A percentile compares a stretch with the other conserved stretches of the same genome.
These are phyloP conservation scores for Pseudogymnoascus pannorum DNA, from an alignment of 2,329 filamentous ascomycete species.

Conservation along the genomic window DNA sequence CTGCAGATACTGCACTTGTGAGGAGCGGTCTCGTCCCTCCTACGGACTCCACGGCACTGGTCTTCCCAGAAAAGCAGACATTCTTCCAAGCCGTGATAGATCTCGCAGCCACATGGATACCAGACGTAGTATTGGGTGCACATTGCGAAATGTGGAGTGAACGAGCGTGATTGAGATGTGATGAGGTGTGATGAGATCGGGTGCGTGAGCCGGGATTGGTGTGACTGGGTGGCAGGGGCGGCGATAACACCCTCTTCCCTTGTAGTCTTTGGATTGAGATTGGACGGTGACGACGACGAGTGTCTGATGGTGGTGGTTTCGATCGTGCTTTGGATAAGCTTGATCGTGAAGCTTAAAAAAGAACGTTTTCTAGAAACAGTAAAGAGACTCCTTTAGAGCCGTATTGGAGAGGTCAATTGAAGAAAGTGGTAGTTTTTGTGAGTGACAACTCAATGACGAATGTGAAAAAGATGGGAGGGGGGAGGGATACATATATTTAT, in stretches of 20 bases:
- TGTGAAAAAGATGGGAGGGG: not conserved
- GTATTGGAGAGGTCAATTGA: not conserved
- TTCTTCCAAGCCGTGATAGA: slow-evolving; percentile 1
- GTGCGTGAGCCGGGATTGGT: not conserved
- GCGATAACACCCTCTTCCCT: not conserved
- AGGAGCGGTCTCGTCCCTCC: not conserved
- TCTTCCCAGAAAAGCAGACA: slow-evolving; percentile 10
- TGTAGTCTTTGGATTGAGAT: not conserved
- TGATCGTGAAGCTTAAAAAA: slow-evolving; percentile 2
- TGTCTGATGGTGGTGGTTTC: not conserved
- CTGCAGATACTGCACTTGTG: slow-evolving; percentile 29
- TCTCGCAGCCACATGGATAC: slow-evolving; percentile 21
- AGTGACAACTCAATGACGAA: not conserved
- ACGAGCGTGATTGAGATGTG: too few species aligned
- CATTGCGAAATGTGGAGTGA: slow-evolving; percentile 8
- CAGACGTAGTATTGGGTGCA: slow-evolving; percentile 23
- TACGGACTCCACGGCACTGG: not conserved
- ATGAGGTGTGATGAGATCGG: not conserved
- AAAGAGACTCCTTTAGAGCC: not conserved
- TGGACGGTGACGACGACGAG: not conserved
- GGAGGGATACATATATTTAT: not conserved
- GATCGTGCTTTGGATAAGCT: not conserved
- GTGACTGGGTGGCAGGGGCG: not conserved
- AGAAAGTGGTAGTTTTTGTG: not conserved
- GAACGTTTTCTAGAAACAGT: not conserved